Evolutionary conservation across 2,329 filamentous ascomycete species (phyloP), one percentile per base, ranked within the genome.

Genomic region (Cordyceps farinosa): DNA sequence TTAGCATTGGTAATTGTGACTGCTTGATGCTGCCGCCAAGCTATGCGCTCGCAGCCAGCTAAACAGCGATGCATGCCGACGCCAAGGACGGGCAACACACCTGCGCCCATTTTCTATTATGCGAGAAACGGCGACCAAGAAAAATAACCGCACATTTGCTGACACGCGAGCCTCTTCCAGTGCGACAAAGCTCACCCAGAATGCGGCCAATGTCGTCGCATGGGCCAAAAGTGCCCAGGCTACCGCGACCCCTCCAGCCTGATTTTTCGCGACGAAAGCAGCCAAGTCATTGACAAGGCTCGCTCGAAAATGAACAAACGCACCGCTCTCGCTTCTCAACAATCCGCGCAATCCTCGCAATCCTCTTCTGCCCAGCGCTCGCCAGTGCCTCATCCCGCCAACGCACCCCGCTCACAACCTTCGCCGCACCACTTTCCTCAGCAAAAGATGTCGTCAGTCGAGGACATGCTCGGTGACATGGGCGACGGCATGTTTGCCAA

Each of bases 181-280:
- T 64, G 62, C 57, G 62, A 64, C 30, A 64, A 64, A 51, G 62
- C 62, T 57, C 47, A 60, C 17, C 62, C 62, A 45, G 62, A 64
- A 64, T 64, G 62, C 40, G 62, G 62, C 9, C 62, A 64, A 47
- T 64, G 62, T 38, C 62, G 62, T 48, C 62, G 62, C 50, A 60
- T 64, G 56, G 57, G 57, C 36, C 56, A 61, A 60, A 55, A 58
- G 32, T 64, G 62, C 57, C 62, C 62, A 36, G 62, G 62, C 57
- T 64, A 64, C 57, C 56, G 62, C 17, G 62, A 64, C 57, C 62
- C 57, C 34, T 61, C 55, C 38, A 58, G 62, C 57, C 56, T 64
- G 22, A 64, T 64, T 45, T 61, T 64, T 27, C 62, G 62, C 13
- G 62, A 64, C 52, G 62, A 64, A 59, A 64, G 62, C 62, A 64